Evolutionary conservation across 352 stramenopile genomes (phyloP), one percentile per base, ranked within the genome.

Genomic region (Phytophthora hibernalis): DNA sequence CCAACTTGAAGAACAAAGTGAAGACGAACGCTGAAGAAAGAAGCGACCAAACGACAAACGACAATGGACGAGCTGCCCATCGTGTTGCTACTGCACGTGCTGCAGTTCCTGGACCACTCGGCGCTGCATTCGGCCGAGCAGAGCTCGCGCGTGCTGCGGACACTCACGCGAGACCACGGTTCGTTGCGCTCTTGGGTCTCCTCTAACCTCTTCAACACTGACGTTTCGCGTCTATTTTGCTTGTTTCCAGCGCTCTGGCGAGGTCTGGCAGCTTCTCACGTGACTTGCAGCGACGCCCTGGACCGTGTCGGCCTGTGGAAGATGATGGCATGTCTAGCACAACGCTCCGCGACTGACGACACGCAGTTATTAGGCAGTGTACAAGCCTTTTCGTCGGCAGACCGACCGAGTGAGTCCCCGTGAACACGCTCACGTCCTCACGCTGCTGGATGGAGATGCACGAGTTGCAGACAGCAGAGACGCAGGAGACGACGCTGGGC

Each of bases 361-460:
- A 66, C 64, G n/a, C 58, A 76, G 13, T 48, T 90, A 16, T 54
- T 90, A 10, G 48, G 73, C 30, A 67, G 72, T 1, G 63, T 90
- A 8, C 15, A 65, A 56, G 69, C 59, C 1, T 90, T 78, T 18
- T 90, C 82, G n/a, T 90, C 82, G 10, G 81, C 76, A 0, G 82
- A 90, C 20, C 59, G 80, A 11, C 68, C 66, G 11, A 86, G 76
- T 47, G 82, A 90, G 56, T 82, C 73, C 28, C 80, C 82, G 61
- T 70, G 22, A 91, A 93, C 49, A 93, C 84, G 37, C 70, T 93
- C 24, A 79, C 72, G n/a, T 78, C 61, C n/a, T 93, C 82, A 12
- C 74, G 68, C 24, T 93, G 84, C 59, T 93, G 84, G 84, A 66
- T 70, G 48, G 80, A 87, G 42, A 63, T 93, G 24, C 71, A 80